A percentile compares a stretch with the other conserved stretches of the same genome.
Evolutionary conservation across 345 rosid species (phyloP).

Genomic region (Populus davidiana): DNA sequence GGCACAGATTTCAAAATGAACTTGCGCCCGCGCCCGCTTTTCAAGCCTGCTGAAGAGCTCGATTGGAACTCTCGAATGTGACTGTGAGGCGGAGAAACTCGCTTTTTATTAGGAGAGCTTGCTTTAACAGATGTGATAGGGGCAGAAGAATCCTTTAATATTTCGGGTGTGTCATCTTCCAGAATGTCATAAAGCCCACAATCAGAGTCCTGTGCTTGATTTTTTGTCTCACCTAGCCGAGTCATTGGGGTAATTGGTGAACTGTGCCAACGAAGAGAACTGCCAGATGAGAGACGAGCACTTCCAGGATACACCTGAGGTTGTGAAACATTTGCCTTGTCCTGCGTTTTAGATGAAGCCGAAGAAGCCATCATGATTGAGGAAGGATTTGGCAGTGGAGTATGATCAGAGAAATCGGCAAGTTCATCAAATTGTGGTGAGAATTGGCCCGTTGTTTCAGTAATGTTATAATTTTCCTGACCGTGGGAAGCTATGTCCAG

Average conservation of each 20-base stretch:
- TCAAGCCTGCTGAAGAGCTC: conserved; percentile 40
- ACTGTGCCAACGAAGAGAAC: conserved; percentile 36
- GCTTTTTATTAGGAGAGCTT: conserved; percentile 50
- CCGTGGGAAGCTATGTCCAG: conserved; percentile 14
- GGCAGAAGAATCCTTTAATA: conserved; percentile 40
- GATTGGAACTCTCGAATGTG: conserved; percentile 21
- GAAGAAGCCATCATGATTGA: conserved; percentile 21
- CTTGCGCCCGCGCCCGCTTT: conserved; percentile 55
- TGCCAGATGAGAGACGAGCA: conserved; percentile 19
- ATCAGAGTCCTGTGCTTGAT: conserved; percentile 26
- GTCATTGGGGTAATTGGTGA: conserved; percentile 41
- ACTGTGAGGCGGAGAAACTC: conserved; percentile 52
- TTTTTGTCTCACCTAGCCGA: conserved; percentile 28
- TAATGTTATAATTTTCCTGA: conserved; percentile 25
- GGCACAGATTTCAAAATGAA: conserved; percentile 54
- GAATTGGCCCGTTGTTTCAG: conserved; percentile 23
- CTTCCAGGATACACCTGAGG: conserved; percentile 30
- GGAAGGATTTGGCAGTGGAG: conserved; percentile 28
- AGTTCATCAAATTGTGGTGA: conserved; percentile 29
- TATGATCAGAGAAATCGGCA: conserved; percentile 31
- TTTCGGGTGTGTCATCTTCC: conserved; percentile 53
- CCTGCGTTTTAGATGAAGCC: conserved; percentile 35
- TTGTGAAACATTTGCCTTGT: conserved; percentile 22
- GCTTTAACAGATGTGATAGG: conserved; percentile 38
- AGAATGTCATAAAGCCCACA: conserved; percentile 20